Conservation (phyloP, 345 rosid species). For the Erysimum cheiranthoides region DNA sequence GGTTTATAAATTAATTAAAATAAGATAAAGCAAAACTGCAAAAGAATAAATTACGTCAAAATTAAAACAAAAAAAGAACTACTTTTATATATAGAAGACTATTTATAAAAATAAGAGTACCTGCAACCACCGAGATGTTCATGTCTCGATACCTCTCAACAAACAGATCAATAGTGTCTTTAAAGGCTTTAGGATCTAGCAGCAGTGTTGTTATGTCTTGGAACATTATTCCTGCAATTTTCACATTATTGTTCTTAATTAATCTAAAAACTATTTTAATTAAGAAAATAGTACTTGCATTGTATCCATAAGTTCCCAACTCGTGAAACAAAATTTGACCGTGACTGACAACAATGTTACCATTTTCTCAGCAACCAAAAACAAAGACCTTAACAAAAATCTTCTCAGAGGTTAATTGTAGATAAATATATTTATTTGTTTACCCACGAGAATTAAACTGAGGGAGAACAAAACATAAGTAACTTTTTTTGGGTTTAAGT, state of each 20-base stretch:
- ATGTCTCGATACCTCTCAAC: slow-evolving; percentile 67
- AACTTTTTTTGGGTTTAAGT: too few species aligned
- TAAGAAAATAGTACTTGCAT: neutral
- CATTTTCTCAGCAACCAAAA: slow-evolving; percentile 1
- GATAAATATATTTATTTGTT: too few species aligned
- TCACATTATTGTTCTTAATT: neutral
- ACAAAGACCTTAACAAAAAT: neutral
- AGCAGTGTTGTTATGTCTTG: slow-evolving; percentile 76
- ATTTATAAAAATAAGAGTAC: slow-evolving; percentile 38
- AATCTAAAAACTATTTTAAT: neutral
- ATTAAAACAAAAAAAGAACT: neutral
- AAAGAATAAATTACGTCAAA: neutral
- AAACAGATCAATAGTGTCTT: slow-evolving; percentile 70
- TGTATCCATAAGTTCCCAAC: neutral
- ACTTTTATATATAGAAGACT: neutral
- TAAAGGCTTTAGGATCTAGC: slow-evolving; percentile 61
- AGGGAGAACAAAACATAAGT: too few species aligned
- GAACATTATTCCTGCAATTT: slow-evolving; percentile 69
- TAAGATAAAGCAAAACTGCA: neutral
- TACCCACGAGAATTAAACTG: too few species aligned
- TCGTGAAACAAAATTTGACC: neutral
- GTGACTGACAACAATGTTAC: neutral
- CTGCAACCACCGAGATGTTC: slow-evolving; percentile 70
- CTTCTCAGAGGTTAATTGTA: neutral
- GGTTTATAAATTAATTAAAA: neutral